Evolutionary conservation across 192 early-diverging fungal species (phyloP).

Genomic region (Coemansia sp.): DNA sequence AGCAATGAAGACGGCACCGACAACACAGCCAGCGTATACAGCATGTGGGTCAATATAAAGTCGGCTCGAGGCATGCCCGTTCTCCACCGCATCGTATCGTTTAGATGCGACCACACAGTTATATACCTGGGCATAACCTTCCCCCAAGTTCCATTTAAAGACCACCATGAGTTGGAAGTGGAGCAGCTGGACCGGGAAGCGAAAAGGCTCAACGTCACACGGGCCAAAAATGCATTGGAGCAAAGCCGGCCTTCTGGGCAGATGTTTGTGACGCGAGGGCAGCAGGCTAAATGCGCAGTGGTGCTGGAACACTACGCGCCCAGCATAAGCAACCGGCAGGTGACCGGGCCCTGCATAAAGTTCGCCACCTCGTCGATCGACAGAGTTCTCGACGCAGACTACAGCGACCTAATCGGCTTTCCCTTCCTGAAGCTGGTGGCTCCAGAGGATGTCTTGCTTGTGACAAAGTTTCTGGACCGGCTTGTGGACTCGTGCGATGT

Average conservation of each 20-base stretch:
- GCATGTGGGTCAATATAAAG: conserved; percentile 42
- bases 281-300: conserved; percentile 34
- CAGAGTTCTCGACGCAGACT: conserved; percentile 29
- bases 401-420: conserved; percentile 19
- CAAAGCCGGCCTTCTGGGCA: not conserved
- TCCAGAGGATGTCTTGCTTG: conserved; percentile 31
- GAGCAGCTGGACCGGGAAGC: conserved; percentile 41
- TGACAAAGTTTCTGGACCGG: conserved; percentile 22
- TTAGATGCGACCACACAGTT: conserved; percentile 36
- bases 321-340: not conserved
- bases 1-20: conserved; percentile 7
- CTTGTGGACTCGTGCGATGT: conserved; percentile 30
- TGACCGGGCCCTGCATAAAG: conserved; percentile 27
- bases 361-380: conserved; percentile 34
- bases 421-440: conserved; percentile 43
- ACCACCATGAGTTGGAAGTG: conserved; percentile 25
- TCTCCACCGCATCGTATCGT: conserved; percentile 27
- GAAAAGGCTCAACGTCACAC: conserved; percentile 22
- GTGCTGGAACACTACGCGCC: conserved; percentile 31
- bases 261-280: conserved; percentile 21
- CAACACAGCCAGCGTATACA: conserved; percentile 27
- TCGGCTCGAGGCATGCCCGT: conserved; percentile 18
- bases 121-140: conserved; percentile 27
- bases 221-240: not conserved
- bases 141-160: conserved; percentile 25